Evolutionary conservation across 2,329 filamentous ascomycete species (phyloP).

Genomic region (Nothophaeocryptopus gaeumannii): DNA sequence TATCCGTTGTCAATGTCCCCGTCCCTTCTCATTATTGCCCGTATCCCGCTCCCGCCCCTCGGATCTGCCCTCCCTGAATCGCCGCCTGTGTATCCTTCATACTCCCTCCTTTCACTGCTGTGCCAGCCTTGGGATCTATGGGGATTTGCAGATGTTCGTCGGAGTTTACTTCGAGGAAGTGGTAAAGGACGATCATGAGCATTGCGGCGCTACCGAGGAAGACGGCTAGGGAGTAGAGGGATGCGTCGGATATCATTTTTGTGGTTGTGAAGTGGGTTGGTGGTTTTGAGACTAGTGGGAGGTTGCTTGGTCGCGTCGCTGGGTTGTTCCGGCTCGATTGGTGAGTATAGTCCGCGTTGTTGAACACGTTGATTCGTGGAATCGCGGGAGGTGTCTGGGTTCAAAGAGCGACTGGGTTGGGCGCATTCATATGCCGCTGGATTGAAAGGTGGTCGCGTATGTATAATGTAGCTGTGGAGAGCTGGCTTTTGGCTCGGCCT

Average conservation of each 20-base stretch:
- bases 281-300: neutral
- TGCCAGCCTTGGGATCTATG: neutral
- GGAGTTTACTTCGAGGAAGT: conserved; percentile 95
- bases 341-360: too few relatives aligned
- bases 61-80: neutral
- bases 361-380: too few relatives aligned
- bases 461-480: too few relatives aligned
- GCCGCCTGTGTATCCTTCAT: conserved; percentile 7
- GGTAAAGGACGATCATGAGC: conserved; percentile 90
- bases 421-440: too few relatives aligned
- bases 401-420: too few relatives aligned
- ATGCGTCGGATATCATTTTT: conserved; percentile 86
- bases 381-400: too few relatives aligned
- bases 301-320: too few relatives aligned
- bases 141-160: conserved; percentile 32
- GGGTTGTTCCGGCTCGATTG: too few relatives aligned
- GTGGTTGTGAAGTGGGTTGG: neutral
- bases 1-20: too few relatives aligned
- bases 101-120: neutral
- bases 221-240: conserved; percentile 87
- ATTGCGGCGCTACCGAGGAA: conserved; percentile 87
- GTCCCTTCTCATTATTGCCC: neutral
- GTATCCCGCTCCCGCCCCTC: conserved; percentile 1
- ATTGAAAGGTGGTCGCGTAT: too few relatives aligned
- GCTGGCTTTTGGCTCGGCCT: too few relatives aligned